Conservation (phyloP, 805 yeast genomes). For the Zygoascus bituminiphila region DNA sequence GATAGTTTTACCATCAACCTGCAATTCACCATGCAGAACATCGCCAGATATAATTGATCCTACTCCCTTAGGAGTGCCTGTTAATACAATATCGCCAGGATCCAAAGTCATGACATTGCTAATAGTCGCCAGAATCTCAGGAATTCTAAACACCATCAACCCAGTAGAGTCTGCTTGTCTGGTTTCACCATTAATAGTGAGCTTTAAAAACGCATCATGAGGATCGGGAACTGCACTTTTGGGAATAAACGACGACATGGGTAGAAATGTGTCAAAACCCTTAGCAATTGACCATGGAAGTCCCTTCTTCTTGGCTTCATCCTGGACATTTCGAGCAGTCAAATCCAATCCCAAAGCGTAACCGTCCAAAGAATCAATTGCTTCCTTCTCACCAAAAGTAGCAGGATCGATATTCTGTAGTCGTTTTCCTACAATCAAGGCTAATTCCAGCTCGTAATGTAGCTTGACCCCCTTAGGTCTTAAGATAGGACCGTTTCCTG, state of each 20-base stretch:
- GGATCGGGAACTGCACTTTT: constrained; percentile 63
- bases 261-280: constrained; percentile 94
- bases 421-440: constrained; percentile 58
- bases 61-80: constrained; percentile 99
- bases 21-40: constrained; percentile 52
- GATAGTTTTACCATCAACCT: constrained; percentile 47
- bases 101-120: constrained; percentile 85
- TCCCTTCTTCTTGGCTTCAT: constrained; percentile 87
- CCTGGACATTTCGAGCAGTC: constrained; percentile 95
- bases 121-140: constrained; percentile 69
- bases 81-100: constrained; percentile 82
- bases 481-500: constrained; percentile 64
- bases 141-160: constrained; percentile 84
- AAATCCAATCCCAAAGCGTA: constrained; percentile 86
- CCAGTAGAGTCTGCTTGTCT: constrained; percentile 67
- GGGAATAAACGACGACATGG: constrained; percentile 68
- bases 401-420: constrained; percentile 53
- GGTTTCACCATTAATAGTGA: constrained; percentile 60
- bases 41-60: constrained; percentile 80
- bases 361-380: constrained; percentile 72
- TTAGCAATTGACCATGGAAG: constrained; percentile 96
- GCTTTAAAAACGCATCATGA: constrained; percentile 52
- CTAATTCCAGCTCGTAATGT: constrained; percentile 93
- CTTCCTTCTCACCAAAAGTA: constrained; percentile 53
- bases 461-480: constrained; percentile 73